phyloP scores from a whole-genome alignment of 768 basidiomycete genomes.

The Pulveroboletus sp. region DNA sequence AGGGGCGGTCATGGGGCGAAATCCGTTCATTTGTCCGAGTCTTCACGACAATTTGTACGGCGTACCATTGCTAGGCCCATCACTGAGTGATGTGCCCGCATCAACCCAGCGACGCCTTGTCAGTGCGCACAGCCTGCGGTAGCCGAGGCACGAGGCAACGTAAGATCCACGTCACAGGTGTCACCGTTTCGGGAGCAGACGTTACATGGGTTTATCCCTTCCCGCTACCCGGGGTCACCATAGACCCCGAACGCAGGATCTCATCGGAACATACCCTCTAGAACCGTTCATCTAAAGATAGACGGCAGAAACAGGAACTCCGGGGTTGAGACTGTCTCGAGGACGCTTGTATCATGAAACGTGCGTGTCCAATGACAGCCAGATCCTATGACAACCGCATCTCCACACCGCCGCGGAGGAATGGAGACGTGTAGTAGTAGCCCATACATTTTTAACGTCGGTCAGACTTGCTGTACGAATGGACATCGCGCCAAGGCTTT shows the following conservation, averaged over 20 bases:
- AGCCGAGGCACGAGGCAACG: constrained; percentile 29
- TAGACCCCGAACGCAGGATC: constrained; percentile 19
- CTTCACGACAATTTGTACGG: constrained; percentile 28
- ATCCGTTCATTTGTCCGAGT: constrained; percentile 39
- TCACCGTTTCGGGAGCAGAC: constrained; percentile 26
- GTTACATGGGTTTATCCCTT: constrained; percentile 21
- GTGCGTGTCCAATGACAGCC: constrained; percentile 10
- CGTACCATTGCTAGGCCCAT: constrained; percentile 23
- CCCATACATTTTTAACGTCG: constrained; percentile 7
- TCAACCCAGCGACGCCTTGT: constrained; percentile 26
- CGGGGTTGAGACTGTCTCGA: constrained; percentile 20
- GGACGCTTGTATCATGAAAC: constrained; percentile 22
- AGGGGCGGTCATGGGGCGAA: constrained; percentile 29
- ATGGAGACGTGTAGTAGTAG: constrained; percentile 6
- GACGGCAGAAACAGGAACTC: constrained; percentile 28
- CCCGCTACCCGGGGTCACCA: constrained; percentile 11
- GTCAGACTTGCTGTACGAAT: constrained; percentile 16
- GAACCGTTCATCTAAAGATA: constrained; percentile 24
- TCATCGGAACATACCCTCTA: constrained; percentile 3
- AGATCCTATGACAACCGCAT: constrained; percentile 2
- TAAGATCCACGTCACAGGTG: constrained; percentile 27
- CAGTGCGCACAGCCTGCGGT: constrained; percentile 22
- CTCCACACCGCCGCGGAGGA: constrained; percentile 22
- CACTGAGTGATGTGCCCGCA: constrained; percentile 18
- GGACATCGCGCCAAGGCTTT: constrained; percentile 33